Percentiles rank a stretch among this genome's conserved stretches.
phyloP scores from a whole-genome alignment of 495 filamentous ascomycete species.

The Daldinia vernicosa region DNA sequence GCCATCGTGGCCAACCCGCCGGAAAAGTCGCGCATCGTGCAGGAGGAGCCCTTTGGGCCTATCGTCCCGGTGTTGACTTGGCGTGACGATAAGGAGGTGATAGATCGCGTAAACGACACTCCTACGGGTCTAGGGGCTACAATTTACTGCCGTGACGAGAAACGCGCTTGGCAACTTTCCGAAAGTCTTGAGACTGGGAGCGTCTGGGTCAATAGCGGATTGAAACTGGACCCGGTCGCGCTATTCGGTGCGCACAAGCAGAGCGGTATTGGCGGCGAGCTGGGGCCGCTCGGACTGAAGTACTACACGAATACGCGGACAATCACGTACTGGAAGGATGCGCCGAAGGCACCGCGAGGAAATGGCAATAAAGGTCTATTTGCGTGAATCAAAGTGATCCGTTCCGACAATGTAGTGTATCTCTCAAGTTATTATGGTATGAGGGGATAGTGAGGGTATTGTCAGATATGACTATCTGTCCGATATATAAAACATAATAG shows the following conservation, averaged over 20 bases:
- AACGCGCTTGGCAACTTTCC: not conserved
- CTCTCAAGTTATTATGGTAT: not conserved
- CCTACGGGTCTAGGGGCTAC: not conserved
- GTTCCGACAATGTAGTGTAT: not conserved
- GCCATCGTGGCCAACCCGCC: not conserved
- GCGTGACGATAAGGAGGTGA: not conserved
- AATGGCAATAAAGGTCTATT: not conserved
- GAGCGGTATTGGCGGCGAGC: not conserved
- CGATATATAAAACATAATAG: no score
- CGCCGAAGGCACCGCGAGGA: not conserved
- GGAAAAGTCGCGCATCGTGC: not conserved
- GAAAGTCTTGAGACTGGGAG: not conserved
- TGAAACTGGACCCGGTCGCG: not conserved
- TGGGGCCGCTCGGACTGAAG: not conserved
- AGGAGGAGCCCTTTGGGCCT: not conserved
- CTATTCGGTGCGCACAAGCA: not conserved
- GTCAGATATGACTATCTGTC: no score
- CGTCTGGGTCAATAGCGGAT: not conserved
- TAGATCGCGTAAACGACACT: not conserved
- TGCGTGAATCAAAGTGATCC: not conserved
- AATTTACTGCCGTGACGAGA: not conserved
- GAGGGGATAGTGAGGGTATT: not conserved
- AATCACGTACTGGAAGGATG: constrained; percentile 1
- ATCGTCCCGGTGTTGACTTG: not conserved
- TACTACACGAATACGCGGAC: not conserved